These are phyloP conservation scores for Ophiocordyceps australis DNA, from an alignment of 2,329 filamentous ascomycete genomes.

Conservation along the genomic window DNA sequence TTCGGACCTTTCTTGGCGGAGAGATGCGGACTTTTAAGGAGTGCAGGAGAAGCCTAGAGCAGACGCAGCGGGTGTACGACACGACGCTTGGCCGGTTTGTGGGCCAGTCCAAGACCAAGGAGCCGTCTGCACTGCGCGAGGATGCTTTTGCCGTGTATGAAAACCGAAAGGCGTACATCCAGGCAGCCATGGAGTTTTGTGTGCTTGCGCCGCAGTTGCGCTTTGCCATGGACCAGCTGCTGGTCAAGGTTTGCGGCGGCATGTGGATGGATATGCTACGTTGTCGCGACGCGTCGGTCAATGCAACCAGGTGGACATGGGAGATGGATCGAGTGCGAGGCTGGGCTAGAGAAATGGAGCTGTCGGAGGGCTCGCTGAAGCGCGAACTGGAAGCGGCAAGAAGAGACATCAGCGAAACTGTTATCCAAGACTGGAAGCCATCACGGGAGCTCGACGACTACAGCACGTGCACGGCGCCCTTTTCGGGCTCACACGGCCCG, in stretches of 20 bases:
- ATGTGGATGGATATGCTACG: constrained; percentile 75
- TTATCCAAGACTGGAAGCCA: constrained; percentile 53
- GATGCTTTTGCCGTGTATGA: constrained; percentile 95
- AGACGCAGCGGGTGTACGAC: constrained; percentile 72
- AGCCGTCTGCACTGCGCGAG: constrained; percentile 76
- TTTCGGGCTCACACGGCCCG: constrained; percentile 54
- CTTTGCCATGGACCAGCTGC: constrained; percentile 64
- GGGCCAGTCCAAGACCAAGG: constrained; percentile 78
- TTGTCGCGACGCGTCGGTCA: constrained; percentile 45
- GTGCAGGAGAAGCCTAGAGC: constrained; percentile 54
- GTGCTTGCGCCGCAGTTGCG: constrained; percentile 74
- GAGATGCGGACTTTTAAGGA: constrained; percentile 83
- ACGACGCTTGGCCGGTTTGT: constrained; percentile 65
- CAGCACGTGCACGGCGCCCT: constrained; percentile 74
- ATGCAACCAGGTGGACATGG: constrained; percentile 46
- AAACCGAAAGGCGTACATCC: constrained; percentile 75
- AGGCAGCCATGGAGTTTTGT: constrained; percentile 86
- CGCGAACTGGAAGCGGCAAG: constrained; percentile 64
- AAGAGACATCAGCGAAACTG: constrained; percentile 63
- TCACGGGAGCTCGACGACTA: constrained; percentile 91
- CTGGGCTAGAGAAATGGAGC: constrained; percentile 90
- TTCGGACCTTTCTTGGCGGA: constrained; percentile 56
- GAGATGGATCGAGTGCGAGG: constrained; percentile 87
- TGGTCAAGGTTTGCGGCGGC: constrained; percentile 72
- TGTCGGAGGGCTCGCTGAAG: constrained; percentile 67